Evolutionary conservation across 2,329 filamentous ascomycete genomes (phyloP).

Genomic region (Colletotrichum karsti): DNA sequence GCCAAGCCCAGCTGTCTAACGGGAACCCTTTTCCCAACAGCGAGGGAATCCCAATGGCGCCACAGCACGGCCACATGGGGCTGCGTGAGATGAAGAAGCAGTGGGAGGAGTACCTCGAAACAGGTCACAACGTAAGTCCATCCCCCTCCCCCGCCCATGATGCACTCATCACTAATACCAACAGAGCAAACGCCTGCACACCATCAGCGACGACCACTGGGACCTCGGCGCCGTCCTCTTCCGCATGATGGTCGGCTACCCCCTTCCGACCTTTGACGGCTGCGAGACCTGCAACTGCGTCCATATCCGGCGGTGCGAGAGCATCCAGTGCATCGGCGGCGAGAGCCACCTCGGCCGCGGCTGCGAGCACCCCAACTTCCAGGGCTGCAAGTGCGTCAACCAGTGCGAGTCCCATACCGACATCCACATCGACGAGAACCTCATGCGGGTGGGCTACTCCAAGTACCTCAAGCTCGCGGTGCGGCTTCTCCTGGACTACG

Average conservation of each 20-base stretch:
- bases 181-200: slow-evolving; percentile 43
- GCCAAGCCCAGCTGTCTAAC: slow-evolving; percentile 3
- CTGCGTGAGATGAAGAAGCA: slow-evolving; percentile 19
- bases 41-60: slow-evolving; percentile 16
- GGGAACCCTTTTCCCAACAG: slow-evolving; percentile 3
- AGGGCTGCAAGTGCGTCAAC: slow-evolving; percentile 24
- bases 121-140: slow-evolving; percentile 9
- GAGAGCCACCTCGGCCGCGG: slow-evolving; percentile 13
- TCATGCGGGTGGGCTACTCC: slow-evolving; percentile 39
- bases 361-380: slow-evolving; percentile 27
- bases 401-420: slow-evolving; percentile 16
- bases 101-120: slow-evolving; percentile 15
- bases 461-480: slow-evolving; percentile 33
- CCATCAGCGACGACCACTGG: slow-evolving; percentile 46
- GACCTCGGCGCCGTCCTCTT: slow-evolving; percentile 47
- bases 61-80: slow-evolving; percentile 4
- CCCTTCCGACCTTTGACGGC: slow-evolving; percentile 36
- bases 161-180: neutral
- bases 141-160: neutral
- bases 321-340: slow-evolving; percentile 12
- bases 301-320: slow-evolving; percentile 32
- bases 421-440: slow-evolving; percentile 40
- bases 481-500: slow-evolving; percentile 34
- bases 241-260: slow-evolving; percentile 49
- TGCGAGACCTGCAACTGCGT: slow-evolving; percentile 39